Percentiles rank a stretch among this genome's conserved stretches.
phyloP scores from a whole-genome alignment of 1,284 basidiomycete species.

The Pholiota adiposa region DNA sequence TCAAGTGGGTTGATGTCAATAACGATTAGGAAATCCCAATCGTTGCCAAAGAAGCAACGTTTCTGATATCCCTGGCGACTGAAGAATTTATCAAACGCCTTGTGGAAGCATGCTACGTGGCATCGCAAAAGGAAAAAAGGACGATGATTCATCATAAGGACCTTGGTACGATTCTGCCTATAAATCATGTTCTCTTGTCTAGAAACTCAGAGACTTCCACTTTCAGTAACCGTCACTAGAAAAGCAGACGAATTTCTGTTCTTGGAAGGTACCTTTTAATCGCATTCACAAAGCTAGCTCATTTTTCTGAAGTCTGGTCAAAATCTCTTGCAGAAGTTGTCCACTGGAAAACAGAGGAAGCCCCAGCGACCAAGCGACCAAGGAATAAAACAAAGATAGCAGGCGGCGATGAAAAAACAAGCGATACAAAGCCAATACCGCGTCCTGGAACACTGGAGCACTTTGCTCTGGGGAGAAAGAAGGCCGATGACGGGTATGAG shows the following conservation, averaged over 20 bases:
- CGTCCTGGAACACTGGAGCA: constrained; percentile 45
- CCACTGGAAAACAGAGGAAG: background rate
- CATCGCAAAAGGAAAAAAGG: constrained; percentile 67
- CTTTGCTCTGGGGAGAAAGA: constrained; percentile 36
- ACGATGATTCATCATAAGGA: constrained; percentile 73
- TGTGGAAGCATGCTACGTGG: constrained; percentile 58
- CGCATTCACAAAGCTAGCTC: background rate
- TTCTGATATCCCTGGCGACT: constrained; percentile 75
- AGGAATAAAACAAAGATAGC: background rate
- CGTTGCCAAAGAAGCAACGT: constrained; percentile 72
- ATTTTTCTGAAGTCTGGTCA: constrained; percentile 30
- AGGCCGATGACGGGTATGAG: constrained; percentile 26
- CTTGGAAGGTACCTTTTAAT: constrained; percentile 63
- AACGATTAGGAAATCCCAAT: constrained; percentile 67
- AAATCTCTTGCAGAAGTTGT: background rate
- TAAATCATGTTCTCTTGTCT: background rate
- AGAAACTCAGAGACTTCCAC: background rate
- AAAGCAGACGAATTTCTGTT: constrained; percentile 76
- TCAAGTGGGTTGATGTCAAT: background rate
- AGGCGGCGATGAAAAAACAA: constrained; percentile 29
- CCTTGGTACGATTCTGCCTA: constrained; percentile 49
- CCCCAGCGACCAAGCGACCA: background rate
- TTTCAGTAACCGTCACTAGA: constrained; percentile 60
- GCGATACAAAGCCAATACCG: constrained; percentile 42
- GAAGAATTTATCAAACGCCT: constrained; percentile 79